phyloP scores from a whole-genome alignment of 495 filamentous ascomycete species.

The Aspergillus steynii region DNA sequence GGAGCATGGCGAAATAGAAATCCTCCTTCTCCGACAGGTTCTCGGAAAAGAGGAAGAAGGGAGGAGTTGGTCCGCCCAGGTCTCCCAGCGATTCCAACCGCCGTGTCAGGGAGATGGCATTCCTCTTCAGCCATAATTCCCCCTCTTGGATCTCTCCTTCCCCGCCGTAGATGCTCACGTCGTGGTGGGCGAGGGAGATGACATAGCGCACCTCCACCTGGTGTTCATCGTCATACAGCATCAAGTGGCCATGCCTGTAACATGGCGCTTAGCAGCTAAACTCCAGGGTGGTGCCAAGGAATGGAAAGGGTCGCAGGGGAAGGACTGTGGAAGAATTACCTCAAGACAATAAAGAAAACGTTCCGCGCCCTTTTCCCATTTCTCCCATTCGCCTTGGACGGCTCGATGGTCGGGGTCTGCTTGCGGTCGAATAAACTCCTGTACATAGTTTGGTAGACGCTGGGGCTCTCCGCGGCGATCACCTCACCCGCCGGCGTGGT shows the following conservation, averaged over 20 bases:
- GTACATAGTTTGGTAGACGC: constrained; percentile 98
- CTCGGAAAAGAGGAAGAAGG: constrained; percentile 92
- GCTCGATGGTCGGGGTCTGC: constrained; percentile 52
- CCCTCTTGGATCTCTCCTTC: constrained; percentile 81
- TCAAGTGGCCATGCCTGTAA: constrained; percentile 84
- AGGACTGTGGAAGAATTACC: constrained; percentile 49
- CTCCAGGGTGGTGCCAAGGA: constrained; percentile 4
- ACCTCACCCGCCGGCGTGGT: constrained; percentile 76
- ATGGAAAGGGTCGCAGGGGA: constrained; percentile 1
- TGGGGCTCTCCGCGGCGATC: constrained; percentile 73
- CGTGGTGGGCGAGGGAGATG: constrained; percentile 84
- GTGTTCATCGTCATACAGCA: constrained; percentile 90
- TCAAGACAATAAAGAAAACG: constrained; percentile 90
- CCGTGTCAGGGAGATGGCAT: constrained; percentile 82
- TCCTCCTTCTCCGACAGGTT: constrained; percentile 96
- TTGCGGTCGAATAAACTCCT: constrained; percentile 91
- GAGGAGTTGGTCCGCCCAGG: constrained; percentile 60
- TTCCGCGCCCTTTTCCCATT: constrained; percentile 74
- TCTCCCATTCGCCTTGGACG: constrained; percentile 52
- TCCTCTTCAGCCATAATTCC: constrained; percentile 92
- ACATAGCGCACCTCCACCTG: constrained; percentile 95
- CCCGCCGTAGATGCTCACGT: constrained; percentile 82
- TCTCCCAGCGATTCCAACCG: constrained; percentile 64
- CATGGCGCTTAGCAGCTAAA: constrained; percentile 14
- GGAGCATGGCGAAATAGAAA: constrained; percentile 90